Base-by-base conservation (phyloP, 164 flowering plant genomes). In the Kingdonia uniflora region DNA sequence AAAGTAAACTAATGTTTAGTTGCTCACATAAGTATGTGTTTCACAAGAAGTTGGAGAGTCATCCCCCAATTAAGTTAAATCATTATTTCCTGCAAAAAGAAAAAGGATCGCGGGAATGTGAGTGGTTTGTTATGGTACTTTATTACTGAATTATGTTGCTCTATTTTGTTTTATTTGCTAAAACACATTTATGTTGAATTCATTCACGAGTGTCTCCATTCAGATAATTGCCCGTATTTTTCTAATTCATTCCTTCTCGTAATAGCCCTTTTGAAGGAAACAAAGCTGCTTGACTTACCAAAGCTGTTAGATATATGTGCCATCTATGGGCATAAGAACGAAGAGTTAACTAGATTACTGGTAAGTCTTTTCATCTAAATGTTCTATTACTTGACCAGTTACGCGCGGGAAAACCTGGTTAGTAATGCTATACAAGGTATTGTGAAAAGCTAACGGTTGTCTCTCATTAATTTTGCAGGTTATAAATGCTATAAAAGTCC, bases 281-380 rank as follows among this genome's bases (percentile, higher is more conserved):
- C 76, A 69, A 84, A 76, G 65, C 59, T 89, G 65, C 92, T 94
- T 33, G 81, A 89, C 63, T 68, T 94, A 65, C 96, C 96, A 7
- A 89, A 83, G 70, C 61, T 94, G 76, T 71, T 94, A 58, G 99
- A 94, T 69, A 75, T 83, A 56, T 94, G 99, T 78, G 99, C 97
- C 42, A 74, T 89, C 51, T 94, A 82, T 74, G 87, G 87, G 55
- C 88, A 70, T 68, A 96, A 85, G 57, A 94, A 94, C 74, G 81
- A 78, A 71, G 87, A 85, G 55, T 60, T 94, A 62, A 79, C 96
- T 35, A 71, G 60, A 66, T 55, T 45, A 38, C 54, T 94, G 79
- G 99, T 94, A 74, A 68, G 78, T 49, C 39, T 51, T 38, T 44
- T 47, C 42, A 38, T 51, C 20, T 6, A 26, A 35, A 23, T 42